These are phyloP conservation scores for Colletotrichum sp. DNA, from an alignment of 2,329 filamentous ascomycete species.

Conservation along the genomic window DNA sequence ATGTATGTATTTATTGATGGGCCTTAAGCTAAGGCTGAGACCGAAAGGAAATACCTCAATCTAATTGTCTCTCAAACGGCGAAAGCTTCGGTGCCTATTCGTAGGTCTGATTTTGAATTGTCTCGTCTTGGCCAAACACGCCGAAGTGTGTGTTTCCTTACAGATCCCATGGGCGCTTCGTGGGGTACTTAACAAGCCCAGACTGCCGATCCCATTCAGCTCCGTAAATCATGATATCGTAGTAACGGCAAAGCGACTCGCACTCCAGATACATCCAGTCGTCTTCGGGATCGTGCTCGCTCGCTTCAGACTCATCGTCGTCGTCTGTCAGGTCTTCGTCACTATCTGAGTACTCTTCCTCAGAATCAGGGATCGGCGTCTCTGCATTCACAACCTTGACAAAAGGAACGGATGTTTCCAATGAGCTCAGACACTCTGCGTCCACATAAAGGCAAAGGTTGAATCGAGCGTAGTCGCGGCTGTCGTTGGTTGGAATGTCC, in stretches of 20 bases:
- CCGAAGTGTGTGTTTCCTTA: neutral
- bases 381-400: neutral
- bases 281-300: neutral
- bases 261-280: neutral
- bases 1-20: neutral
- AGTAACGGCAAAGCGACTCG: neutral
- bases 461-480: neutral
- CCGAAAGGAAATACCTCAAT: fast-evolving
- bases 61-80: fast-evolving
- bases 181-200: neutral
- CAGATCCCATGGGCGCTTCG: neutral
- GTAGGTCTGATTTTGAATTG: fast-evolving
- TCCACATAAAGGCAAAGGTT: neutral
- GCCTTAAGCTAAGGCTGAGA: neutral
- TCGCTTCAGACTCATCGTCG: neutral
- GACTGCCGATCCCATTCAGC: neutral
- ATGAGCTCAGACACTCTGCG: neutral
- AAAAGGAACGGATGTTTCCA: neutral
- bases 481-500: neutral
- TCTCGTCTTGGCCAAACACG: neutral
- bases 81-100: fast-evolving
- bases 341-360: neutral
- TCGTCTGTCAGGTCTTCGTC: neutral
- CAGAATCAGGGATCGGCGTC: fast-evolving
- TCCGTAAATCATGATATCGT: neutral